A percentile compares a stretch with the other conserved stretches of the same genome.
phyloP scores from a whole-genome alignment of 179 eudicot genomes.

The Carnegiea gigantea region DNA sequence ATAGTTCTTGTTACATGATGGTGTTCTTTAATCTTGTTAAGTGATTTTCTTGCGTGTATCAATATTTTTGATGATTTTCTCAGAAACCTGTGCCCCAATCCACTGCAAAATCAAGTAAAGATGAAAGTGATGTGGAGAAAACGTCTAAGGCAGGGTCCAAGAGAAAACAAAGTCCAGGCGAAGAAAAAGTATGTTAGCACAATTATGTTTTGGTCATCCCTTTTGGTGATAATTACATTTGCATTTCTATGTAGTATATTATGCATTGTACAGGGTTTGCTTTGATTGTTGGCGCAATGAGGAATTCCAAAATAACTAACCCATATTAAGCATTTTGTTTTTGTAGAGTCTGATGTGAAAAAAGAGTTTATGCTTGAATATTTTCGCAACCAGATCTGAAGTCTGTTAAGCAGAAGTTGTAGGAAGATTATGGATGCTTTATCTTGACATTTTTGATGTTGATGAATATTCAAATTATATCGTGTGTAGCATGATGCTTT shows the following conservation, averaged over 20 bases:
- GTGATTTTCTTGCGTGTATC: background rate
- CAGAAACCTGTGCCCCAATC: constrained; percentile 57
- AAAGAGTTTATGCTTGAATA: background rate
- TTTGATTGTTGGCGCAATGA: background rate
- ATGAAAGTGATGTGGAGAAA: constrained; percentile 43
- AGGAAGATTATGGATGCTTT: background rate
- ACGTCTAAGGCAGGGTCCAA: constrained; percentile 47
- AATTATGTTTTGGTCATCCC: background rate
- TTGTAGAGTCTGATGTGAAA: background rate
- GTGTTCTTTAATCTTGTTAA: background rate
- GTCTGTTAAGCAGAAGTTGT: background rate
- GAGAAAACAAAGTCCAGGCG: constrained; percentile 52
- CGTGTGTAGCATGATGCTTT: background rate
- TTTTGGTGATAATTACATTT: constrained; percentile 4
- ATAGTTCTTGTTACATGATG: constrained; percentile 3
- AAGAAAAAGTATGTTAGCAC: constrained; percentile 43
- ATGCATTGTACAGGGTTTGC: background rate
- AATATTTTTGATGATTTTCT: background rate
- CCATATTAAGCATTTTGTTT: background rate
- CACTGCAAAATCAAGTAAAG: constrained; percentile 44
- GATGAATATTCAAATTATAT: background rate
- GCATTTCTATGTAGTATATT: background rate
- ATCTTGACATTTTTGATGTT: background rate
- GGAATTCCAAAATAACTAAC: background rate
- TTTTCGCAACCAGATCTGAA: background rate